These are phyloP conservation scores for Ilex paraguariensis DNA, from an alignment of 305 asterid genomes.

Conservation along the genomic window DNA sequence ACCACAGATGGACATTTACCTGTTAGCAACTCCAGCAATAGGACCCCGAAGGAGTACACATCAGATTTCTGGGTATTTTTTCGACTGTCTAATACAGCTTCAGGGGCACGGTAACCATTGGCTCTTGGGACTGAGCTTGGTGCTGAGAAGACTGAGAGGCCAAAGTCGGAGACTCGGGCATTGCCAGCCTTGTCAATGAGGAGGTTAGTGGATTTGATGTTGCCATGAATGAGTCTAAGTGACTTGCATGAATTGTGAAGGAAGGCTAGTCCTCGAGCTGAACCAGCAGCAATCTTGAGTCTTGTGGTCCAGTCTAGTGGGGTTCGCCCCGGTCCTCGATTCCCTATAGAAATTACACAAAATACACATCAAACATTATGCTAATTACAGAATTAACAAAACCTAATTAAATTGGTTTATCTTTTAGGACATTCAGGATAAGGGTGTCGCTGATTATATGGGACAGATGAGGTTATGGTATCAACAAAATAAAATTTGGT, in stretches of 20 bases:
- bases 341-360: slow-evolving; percentile 40
- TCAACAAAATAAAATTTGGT: too few species aligned
- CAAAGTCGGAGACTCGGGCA: slow-evolving; percentile 70
- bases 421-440: too few species aligned
- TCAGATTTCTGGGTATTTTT: slow-evolving; percentile 68
- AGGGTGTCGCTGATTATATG: too few species aligned
- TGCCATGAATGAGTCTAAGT: slow-evolving; percentile 71
- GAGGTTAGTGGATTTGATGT: slow-evolving; percentile 84
- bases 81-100: slow-evolving; percentile 48
- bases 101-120: slow-evolving; percentile 87
- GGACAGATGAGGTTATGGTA: too few species aligned
- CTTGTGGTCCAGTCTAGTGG: slow-evolving; percentile 94
- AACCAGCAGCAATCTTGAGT: slow-evolving; percentile 72
- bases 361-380: background rate
- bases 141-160: slow-evolving; percentile 58
- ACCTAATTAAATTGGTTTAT: too few species aligned
- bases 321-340: slow-evolving; percentile 93
- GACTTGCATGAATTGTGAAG: slow-evolving; percentile 67
- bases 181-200: slow-evolving; percentile 61
- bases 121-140: slow-evolving; percentile 49
- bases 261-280: slow-evolving; percentile 73
- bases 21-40: slow-evolving; percentile 72
- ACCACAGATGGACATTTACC: slow-evolving; percentile 74
- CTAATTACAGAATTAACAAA: too few species aligned
- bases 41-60: slow-evolving; percentile 81